Evolutionary conservation across 2,329 filamentous ascomycete genomes (phyloP), one percentile per base, ranked within the genome.

Genomic region (Monilinia fructicola): DNA sequence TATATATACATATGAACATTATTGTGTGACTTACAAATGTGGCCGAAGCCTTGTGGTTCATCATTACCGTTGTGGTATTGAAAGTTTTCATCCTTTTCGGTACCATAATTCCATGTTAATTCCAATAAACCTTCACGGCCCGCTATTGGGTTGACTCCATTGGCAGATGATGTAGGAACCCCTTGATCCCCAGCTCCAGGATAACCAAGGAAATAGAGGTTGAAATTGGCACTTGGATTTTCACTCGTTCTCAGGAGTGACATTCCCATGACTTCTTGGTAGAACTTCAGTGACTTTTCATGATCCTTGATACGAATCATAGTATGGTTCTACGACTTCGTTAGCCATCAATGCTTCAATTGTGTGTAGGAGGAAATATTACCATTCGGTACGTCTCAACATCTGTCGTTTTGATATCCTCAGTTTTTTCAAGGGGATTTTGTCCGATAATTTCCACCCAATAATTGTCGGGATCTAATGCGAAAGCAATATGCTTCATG

Each of bases 251-350:
- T 87, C 74, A 94, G 81, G 46, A 96, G 83, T 31, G 84, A 85
- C 95, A 98, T 97, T 68, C 95, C 95, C 79, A 98, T 83, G 38
- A 91, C 84, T 9, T 97, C 92, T 78, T 94, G 85, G 80, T 94
- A 94, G 77, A 91, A 94, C 74, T 88, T 87, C 74, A 93, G 81
- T 18, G 88, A 91, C 78, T 86, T 87, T 76, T 91, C 84, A 31
- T 84, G 82, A 72, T 91, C 87, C 81, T 97, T 98, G 80, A 98
- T 90, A 40, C 95, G 91, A 73, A 99, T 86, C 95, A 98, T 98
- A 66, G 91, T 93, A 80, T 95, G 91, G 80, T 95, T 93, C 87
- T 90, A 68, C 68, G 26, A 46, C 16, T 28, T 6, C 11, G 35
- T 31, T 12, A 44, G 18, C 16, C 28, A 23, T 44, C 4, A 23